Percentiles rank a stretch among this genome's conserved stretches.
phyloP scores from a whole-genome alignment of 352 stramenopile species.

The Hyaloperonospora arabidopsidis region DNA sequence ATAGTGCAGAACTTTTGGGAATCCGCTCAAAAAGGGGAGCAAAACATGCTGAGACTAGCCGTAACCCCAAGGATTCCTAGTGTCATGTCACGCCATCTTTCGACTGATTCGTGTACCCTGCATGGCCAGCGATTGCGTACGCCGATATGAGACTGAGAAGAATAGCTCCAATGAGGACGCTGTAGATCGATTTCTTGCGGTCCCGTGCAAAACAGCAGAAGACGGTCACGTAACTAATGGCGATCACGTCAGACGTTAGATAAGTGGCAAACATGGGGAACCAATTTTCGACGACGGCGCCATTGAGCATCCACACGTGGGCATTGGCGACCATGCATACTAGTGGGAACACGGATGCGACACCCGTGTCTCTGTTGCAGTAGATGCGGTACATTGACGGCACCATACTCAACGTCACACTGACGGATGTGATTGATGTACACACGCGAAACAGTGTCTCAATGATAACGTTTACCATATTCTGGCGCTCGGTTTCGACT shows the following conservation, averaged over 20 bases:
- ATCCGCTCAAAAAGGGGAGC: constrained; percentile 30
- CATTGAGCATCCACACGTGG: constrained; percentile 34
- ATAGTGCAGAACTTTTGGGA: constrained; percentile 28
- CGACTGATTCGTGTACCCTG: constrained; percentile 27
- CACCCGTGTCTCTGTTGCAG: constrained; percentile 26
- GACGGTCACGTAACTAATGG: constrained; percentile 19
- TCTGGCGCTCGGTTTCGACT: no score
- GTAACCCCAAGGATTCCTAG: constrained; percentile 26
- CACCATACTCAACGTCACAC: constrained; percentile 30
- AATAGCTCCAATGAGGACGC: no score
- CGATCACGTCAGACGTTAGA: constrained; percentile 21
- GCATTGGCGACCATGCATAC: constrained; percentile 29
- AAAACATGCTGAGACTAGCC: constrained; percentile 26
- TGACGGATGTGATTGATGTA: constrained; percentile 24
- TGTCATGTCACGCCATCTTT: constrained; percentile 22
- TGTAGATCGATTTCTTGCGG: constrained; percentile 19
- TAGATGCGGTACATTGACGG: constrained; percentile 33
- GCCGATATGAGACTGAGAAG: constrained; percentile 26
- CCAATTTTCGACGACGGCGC: constrained; percentile 24
- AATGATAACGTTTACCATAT: constrained; percentile 24
- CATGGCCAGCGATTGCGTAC: constrained; percentile 21
- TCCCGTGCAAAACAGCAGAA: constrained; percentile 27
- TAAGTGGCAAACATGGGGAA: constrained; percentile 39
- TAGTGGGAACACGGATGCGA: constrained; percentile 30
- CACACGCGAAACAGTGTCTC: constrained; percentile 30